Evolutionary conservation across 371 early-diverging fungal species (phyloP).

Genomic region (Mortierella sp.): DNA sequence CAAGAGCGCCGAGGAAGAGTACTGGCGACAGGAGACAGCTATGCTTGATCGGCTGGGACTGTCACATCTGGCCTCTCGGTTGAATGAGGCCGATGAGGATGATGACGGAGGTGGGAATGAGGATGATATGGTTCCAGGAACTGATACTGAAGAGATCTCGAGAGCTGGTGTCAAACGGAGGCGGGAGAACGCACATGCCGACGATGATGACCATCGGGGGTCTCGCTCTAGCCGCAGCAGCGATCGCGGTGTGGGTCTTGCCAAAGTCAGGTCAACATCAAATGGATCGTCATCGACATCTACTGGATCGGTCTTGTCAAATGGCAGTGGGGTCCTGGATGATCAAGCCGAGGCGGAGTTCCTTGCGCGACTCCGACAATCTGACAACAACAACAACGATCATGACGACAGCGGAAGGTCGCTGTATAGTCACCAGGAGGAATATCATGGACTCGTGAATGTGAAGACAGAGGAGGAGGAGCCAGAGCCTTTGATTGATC

Average conservation of each 20-base stretch:
- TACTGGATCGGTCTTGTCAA: neutral
- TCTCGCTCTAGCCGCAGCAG: neutral
- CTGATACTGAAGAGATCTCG: neutral
- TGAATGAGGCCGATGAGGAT: constrained; percentile 4
- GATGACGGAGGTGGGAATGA: constrained; percentile 2
- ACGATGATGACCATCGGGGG: neutral
- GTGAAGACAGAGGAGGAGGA: neutral
- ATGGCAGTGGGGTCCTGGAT: constrained; percentile 25
- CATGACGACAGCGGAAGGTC: neutral
- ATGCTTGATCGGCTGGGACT: constrained; percentile 41
- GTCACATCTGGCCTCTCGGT: constrained; percentile 16
- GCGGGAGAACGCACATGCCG: neutral
- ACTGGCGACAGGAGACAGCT: constrained; percentile 44
- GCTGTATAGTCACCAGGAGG: constrained; percentile 7
- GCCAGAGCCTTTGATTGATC: neutral
- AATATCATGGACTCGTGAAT: neutral
- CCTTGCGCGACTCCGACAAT: constrained; percentile 13
- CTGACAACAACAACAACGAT: neutral
- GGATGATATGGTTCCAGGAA: neutral
- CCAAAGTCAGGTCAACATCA: neutral
- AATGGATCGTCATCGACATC: neutral
- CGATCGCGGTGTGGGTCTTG: neutral
- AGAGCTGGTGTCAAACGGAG: too few relatives aligned
- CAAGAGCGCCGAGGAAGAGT: constrained; percentile 64
- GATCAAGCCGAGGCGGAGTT: constrained; percentile 29